phyloP scores from a whole-genome alignment of 352 stramenopile species.

The Globisporangium middletonii region DNA sequence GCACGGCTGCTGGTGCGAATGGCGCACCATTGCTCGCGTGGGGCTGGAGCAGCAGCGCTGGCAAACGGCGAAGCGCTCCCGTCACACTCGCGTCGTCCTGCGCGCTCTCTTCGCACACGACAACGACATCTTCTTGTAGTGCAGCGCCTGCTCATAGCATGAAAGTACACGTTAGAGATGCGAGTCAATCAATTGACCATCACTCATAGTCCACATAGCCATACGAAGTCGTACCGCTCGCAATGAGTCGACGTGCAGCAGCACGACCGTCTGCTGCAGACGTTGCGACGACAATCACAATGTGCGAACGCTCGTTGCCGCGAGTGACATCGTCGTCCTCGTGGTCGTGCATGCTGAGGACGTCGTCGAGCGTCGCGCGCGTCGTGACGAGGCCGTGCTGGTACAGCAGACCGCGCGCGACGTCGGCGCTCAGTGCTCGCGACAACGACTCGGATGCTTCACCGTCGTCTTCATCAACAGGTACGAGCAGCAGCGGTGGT shows the following conservation, averaged over 20 bases:
- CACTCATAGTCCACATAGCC: background rate
- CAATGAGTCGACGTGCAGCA: constrained; percentile 13
- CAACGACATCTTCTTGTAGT: constrained; percentile 13
- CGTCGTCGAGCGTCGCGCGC: constrained; percentile 3
- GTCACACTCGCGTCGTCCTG: too few species aligned
- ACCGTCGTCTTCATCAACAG: background rate
- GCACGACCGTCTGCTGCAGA: constrained; percentile 9
- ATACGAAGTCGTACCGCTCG: constrained; percentile 18
- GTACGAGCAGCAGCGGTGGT: background rate
- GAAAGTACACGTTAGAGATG: background rate
- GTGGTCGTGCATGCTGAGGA: background rate
- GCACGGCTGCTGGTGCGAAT: background rate
- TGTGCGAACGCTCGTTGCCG: background rate
- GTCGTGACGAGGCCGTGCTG: constrained; percentile 27
- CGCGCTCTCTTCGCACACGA: constrained; percentile 40
- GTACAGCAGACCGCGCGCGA: constrained; percentile 22
- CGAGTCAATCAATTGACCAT: background rate
- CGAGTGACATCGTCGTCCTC: too few species aligned
- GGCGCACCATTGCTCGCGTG: background rate
- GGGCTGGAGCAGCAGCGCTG: background rate
- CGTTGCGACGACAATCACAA: constrained; percentile 24
- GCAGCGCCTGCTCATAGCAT: constrained; percentile 12
- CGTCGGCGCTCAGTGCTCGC: background rate
- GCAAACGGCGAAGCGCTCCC: background rate
- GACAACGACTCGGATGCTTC: background rate